These are phyloP conservation scores for Boletus speciosus DNA, from an alignment of 768 basidiomycete species.

Conservation along the genomic window DNA sequence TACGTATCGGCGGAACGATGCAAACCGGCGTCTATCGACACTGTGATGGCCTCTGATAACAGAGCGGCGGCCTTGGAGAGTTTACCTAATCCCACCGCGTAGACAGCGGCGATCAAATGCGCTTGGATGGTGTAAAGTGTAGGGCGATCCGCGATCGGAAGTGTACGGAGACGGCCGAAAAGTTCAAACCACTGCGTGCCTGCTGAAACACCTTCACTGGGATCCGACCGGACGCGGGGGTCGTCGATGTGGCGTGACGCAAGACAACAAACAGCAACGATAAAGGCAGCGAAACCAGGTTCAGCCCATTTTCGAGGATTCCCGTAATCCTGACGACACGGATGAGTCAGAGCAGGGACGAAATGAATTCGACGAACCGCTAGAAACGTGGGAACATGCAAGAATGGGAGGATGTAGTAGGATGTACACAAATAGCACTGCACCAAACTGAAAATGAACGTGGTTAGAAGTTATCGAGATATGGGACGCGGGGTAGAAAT, in stretches of 20 bases:
- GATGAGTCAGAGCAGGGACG: conserved; percentile 14
- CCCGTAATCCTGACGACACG: conserved; percentile 69
- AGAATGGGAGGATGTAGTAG: conserved; percentile 89
- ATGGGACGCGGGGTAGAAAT: conserved; percentile 25
- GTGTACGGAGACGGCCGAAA: conserved; percentile 79
- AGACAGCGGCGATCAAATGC: conserved; percentile 87
- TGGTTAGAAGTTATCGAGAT: conserved; percentile 12
- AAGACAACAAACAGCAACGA: conserved; percentile 89
- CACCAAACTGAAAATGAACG: conserved; percentile 50
- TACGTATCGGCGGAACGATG: conserved; percentile 86
- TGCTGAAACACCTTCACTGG: conserved; percentile 80
- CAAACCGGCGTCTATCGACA: conserved; percentile 84
- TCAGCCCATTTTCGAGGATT: conserved; percentile 95
- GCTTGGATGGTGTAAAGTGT: conserved; percentile 92
- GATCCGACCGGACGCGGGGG: conserved; percentile 79
- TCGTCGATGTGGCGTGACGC: conserved; percentile 93
- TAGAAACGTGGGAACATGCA: conserved; percentile 88
- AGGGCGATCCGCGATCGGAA: conserved; percentile 83
- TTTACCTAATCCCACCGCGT: conserved; percentile 86
- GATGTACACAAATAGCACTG: conserved; percentile 88
- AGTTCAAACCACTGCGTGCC: conserved; percentile 92
- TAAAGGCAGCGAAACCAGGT: conserved; percentile 91
- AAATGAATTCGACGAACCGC: conserved; percentile 43
- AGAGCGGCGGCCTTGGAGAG: conserved; percentile 84
- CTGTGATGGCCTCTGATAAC: conserved; percentile 81